Evolutionary conservation across 257 asterid species (phyloP), one percentile per base, ranked within the genome.

Genomic region (Nicotiana tabacum): DNA sequence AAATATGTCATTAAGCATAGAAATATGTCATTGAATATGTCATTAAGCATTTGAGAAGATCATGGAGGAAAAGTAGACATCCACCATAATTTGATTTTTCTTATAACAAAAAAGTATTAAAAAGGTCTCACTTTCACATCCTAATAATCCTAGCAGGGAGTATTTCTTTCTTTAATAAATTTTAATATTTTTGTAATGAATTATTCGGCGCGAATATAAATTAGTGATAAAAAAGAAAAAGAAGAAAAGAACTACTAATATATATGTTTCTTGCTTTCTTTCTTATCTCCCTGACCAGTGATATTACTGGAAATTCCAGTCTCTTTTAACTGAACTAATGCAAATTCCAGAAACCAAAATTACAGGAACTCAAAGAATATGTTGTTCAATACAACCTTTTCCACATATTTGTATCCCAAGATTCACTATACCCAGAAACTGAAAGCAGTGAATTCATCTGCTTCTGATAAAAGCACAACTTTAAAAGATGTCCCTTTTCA

Each of bases 401-500:
- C 53, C 51, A 33, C 76, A 33, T 67, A 10, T 67, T 76, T 76
- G 27, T 51, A 76, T 76, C 65, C 65, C 80, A 76, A 76, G 80
- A 29, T 76, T 76, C 80, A 16, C 64, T 6, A 9, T 51, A 76
- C 80, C 65, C 80, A 51, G 17, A 76, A 76, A 76, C 5, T 74
- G 15, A 67, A 67, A 67, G 53, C 53, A 35, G 53, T 35, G 15
- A 76, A 76, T 51, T 76, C 80, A 76, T 33, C 82, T 32, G 64
- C 65, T 43, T 13, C 66, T 78, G 46, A 43, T 43, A 8, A 24
- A 55, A 24, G 24, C 33, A 61, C 77, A 74, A 77, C 81, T 67
- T 66, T 43, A 39, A 76, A 68, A 76, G 77, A 69, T 39, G 85
- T 69, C 66, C n/a, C 84, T 30, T 67, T 30, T 30, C 80, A 83